A percentile compares a stretch with the other conserved stretches of the same genome.
Evolutionary conservation across 768 basidiomycete genomes (phyloP).

Genomic region (Pholiota microspora): DNA sequence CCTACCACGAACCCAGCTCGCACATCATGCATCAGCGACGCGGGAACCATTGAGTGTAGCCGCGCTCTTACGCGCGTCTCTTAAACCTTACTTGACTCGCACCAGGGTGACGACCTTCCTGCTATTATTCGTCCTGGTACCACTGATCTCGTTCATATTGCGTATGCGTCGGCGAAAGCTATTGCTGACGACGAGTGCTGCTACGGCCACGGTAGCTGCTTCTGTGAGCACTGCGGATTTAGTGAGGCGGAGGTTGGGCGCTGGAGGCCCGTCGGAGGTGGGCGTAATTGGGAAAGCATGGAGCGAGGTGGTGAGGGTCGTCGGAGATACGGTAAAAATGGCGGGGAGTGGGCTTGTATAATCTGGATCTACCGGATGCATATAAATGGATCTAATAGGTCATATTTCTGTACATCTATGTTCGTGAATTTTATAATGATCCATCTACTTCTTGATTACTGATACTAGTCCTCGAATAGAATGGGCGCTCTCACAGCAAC

Average conservation of each 20-base stretch:
- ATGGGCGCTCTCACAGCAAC: too few relatives aligned
- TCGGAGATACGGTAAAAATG: conserved; percentile 72
- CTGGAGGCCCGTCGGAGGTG: conserved; percentile 29
- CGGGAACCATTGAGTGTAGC: conserved; percentile 29
- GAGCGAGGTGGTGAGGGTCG: conserved; percentile 47
- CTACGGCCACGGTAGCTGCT: conserved; percentile 12
- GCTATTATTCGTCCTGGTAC: conserved; percentile 43
- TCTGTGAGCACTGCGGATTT: conserved; percentile 45
- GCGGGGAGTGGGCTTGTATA: conserved; percentile 57
- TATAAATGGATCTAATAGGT: background rate
- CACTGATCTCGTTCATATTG: conserved; percentile 47
- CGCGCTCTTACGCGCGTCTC: conserved; percentile 44
- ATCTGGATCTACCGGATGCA: background rate
- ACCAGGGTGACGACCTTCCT: conserved; percentile 49
- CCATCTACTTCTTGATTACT: too few relatives aligned
- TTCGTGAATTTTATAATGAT: background rate
- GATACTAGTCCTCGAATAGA: too few relatives aligned
- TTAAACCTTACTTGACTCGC: conserved; percentile 47
- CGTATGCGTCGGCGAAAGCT: conserved; percentile 46
- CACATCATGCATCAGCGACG: conserved; percentile 16
- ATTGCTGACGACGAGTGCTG: conserved; percentile 16
- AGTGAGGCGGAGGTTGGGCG: conserved; percentile 54
- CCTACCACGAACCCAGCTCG: conserved; percentile 21
- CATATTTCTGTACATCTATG: background rate
- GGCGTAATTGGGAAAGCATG: conserved; percentile 42